Evolutionary conservation across 768 basidiomycete species (phyloP), one percentile per base, ranked within the genome.

Genomic region (Tylopilus intermedius): DNA sequence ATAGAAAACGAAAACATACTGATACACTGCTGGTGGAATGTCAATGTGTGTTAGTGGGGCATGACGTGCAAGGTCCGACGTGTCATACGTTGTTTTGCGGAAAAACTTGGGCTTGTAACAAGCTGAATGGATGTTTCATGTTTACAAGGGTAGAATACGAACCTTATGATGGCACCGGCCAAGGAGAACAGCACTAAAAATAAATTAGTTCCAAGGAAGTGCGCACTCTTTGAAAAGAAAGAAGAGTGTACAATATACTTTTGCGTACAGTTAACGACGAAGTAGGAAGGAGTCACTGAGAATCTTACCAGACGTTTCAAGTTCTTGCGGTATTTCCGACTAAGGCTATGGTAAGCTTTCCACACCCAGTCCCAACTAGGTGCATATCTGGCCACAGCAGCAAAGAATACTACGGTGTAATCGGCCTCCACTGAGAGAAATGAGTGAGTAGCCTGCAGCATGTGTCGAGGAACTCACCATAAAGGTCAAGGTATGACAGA

Each of bases 301-400:
- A 47, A 11, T 68, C 86, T 50, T 54, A 88, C 90, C 69, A 94
- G 64, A 63, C 82, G 81, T 68, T 93, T 93, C 53, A 94, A 68
- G 63, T 94, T 90, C 74, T 94, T 94, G 49, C 91, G 79, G 63
- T 91, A 94, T 67, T 90, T 91, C 49, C 87, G 76, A 64, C 78
- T 89, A 42, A 88, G 72, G 62, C 85, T 86, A 22, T 88, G 78
- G 67, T 92, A 92, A 0, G 89, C 88, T 62, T 88, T 91, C 90
- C 90, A 93, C 9, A 94, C 79, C 91, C 91, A 94, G 58, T 84
- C 88, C 89, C 89, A 92, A 24, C 79, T 78, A 5, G 91, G 91
- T 2, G 82, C 79, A 69, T 91, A 75, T 55, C 73, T 75, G 8
- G 81, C 81, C 24, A 88, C 91, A 2, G 90, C 86, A 26, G 90